Evolutionary conservation across 495 filamentous ascomycete genomes (phyloP), one percentile per base, ranked within the genome.

Genomic region (Aspergillus heteromorphus): DNA sequence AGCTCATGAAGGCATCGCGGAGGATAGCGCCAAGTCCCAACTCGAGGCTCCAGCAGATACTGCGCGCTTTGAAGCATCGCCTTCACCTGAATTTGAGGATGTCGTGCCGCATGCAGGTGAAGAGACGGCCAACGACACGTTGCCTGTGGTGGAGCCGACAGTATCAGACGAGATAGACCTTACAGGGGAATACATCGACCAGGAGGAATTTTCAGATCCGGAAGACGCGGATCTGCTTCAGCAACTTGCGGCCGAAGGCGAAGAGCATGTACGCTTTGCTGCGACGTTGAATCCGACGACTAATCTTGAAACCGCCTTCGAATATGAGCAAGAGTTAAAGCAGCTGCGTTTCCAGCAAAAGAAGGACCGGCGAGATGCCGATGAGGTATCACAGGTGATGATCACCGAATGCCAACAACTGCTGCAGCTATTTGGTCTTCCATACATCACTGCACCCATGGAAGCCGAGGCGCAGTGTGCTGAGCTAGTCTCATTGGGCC

Each of bases 381-480:
- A 98, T 53, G 93, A 97, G 65, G 92, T 98, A 14, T 90, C 91
- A 0, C 86, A 91, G 27, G 83, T 91, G 58, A 98, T 98, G 93
- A 83, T 97, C 40, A 83, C 84, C 2, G 93, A 98, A 70, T 96
- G 92, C 62, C 93, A 98, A 69, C 87, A 93, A 56, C 77, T 98
- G 0, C 83, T 98, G 43, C 78, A 78, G 16, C 84, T 95, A 36
- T 98, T 98, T 67, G 93, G 93, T 14, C 78, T 98, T 19, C 93
- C 93, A 0, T 98, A 97, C 67, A 87, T 98, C 61, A 97, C 92
- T 0, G 93, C 93, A 0, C 93, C 93, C 1, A 96, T 97, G 93
- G 93, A 98, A 80, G 93, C 93, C 7, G 93, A 98, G 79, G 93
- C 93, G 9, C 93, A 98, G 64, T 98, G 93, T 64, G 93, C 93